Evolutionary conservation across 1,284 basidiomycete species (phyloP).

Genomic region (Cryptococcus sp.): DNA sequence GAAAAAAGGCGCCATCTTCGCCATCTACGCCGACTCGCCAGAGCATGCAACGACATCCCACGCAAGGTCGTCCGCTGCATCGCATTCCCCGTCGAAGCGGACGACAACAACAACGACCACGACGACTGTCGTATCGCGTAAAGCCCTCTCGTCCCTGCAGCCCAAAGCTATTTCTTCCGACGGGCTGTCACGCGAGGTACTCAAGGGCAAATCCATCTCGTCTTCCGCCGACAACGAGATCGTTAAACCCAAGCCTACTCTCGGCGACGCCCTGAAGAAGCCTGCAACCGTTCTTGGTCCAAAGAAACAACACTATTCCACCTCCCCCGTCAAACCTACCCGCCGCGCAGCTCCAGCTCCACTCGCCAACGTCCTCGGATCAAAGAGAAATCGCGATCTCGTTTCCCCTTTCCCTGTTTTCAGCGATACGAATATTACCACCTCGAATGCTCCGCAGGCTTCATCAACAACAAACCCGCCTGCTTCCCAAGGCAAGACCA

Average conservation of each 20-base stretch:
- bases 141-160: constrained; percentile 19
- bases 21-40: constrained; percentile 52
- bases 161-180: constrained; percentile 4
- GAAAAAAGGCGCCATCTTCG: constrained; percentile 52
- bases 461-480: not conserved
- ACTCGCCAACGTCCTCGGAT: not conserved
- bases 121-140: constrained; percentile 3
- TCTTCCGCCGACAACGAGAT: not conserved
- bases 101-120: constrained; percentile 2
- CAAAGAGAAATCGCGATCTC: not conserved
- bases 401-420: not conserved
- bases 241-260: constrained; percentile 4
- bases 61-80: constrained; percentile 1
- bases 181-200: not conserved
- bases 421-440: not conserved
- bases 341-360: not conserved
- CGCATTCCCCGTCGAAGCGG: constrained; percentile 3
- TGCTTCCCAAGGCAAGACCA: not conserved
- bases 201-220: not conserved
- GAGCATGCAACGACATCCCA: constrained; percentile 3
- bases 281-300: not conserved
- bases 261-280: not conserved
- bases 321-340: not conserved
- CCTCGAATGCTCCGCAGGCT: not conserved
- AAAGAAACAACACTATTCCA: not conserved